Evolutionary conservation across 2,329 filamentous ascomycete genomes (phyloP), one percentile per base, ranked within the genome.

Genomic region (Cladophialophora yegresii): DNA sequence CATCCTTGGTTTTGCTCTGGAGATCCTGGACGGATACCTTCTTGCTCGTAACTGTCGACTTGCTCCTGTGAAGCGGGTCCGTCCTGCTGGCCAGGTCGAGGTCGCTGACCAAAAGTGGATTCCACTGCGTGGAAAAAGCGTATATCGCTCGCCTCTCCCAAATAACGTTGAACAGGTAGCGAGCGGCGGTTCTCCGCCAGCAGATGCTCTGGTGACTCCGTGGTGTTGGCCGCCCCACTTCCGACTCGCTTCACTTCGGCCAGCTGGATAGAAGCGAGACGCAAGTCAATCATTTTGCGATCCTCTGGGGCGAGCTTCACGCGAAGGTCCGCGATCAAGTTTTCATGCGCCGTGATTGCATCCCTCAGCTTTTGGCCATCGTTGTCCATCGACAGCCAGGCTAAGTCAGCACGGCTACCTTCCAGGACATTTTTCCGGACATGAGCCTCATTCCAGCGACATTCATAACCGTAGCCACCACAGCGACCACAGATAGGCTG

Each of bases 131-230:
- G 73, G 66, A 76, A 76, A 61, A 78, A 77, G 40, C 72, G 72
- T 23, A 78, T 72, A 47, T 78, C 76, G 67, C 75, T 77, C n/a
- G 75, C 75, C 58, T 77, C 75, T 40, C 76, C 77, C 1, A 77
- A 67, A 62, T 76, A 77, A 6, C 74, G 73, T 40, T 73, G 69
- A 64, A 69, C 22, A 45, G 58, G 56, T 22, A 26, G 28, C 56
- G 26, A 23, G 50, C 36, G 22, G 71, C 68, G 8, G 62, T 58
- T 9, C 67, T 69, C 22, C 71, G 54, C 47, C 13, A 32, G 10
- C 26, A 36, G 2, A 5, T 26, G 13, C 23, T 45, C 28, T n/a
- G 51, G 51, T 13, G 36, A 30, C 12, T 32, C 26, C 13, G 23
- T 50, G 55, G 40, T 36, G 60, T 61, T 36, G 65, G 69, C 32